Percentiles rank a stretch among this genome's conserved stretches.
Conservation (phyloP, 1,284 basidiomycete species). For the Meira miltonrushii region DNA sequence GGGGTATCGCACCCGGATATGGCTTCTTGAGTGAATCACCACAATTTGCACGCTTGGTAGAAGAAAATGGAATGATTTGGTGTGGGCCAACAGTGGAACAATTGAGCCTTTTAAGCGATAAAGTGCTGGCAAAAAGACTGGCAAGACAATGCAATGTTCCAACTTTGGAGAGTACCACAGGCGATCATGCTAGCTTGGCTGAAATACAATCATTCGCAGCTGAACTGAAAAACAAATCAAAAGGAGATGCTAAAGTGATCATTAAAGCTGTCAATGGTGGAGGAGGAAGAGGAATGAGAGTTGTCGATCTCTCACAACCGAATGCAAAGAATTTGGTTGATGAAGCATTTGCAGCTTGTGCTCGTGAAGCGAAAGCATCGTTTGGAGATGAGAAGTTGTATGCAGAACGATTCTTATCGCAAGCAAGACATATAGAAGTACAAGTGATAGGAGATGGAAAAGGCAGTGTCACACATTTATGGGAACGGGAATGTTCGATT, state of each 20-base stretch:
- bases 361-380: constrained; percentile 87
- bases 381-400: constrained; percentile 98
- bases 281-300: constrained; percentile 96
- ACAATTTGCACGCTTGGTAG: constrained; percentile 88
- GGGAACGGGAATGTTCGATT: constrained; percentile 97
- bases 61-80: constrained; percentile 93
- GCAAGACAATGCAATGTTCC: constrained; percentile 62
- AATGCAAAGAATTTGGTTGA: constrained; percentile 19
- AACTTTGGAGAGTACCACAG: constrained; percentile 95
- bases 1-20: constrained; percentile 58
- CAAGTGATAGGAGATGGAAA: constrained; percentile 84
- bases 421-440: constrained; percentile 94
- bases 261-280: constrained; percentile 99
- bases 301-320: constrained; percentile 72
- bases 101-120: constrained; percentile 95
- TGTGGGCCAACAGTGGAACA: constrained; percentile 92
- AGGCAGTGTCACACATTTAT: constrained; percentile 92
- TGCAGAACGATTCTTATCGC: constrained; percentile 88
- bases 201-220: constrained; percentile 59
- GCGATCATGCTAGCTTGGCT: constrained; percentile 80
- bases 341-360: constrained; percentile 61
- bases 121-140: constrained; percentile 74
- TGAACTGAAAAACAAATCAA: constrained; percentile 10
- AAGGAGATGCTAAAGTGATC: constrained; percentile 74
- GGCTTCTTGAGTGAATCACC: constrained; percentile 98